A percentile compares a stretch with the other conserved stretches of the same genome.
Conservation (phyloP, 768 basidiomycete species). For the Termitomyces sp. region DNA sequence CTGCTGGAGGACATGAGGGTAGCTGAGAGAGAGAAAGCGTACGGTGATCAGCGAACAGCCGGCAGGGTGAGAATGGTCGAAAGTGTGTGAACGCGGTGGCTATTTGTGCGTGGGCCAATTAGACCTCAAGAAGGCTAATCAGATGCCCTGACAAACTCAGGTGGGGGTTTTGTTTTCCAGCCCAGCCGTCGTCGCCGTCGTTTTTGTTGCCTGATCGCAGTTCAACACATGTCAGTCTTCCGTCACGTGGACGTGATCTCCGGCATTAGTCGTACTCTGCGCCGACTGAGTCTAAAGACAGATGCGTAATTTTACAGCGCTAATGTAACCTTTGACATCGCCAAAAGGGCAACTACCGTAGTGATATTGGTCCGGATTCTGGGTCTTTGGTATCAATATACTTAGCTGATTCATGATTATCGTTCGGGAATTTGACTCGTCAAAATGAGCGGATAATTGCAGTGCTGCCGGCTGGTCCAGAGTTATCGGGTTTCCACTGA, state of each 20-base stretch:
- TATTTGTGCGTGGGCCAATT: neutral
- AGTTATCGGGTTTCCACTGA: neutral
- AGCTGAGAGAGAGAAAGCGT: neutral
- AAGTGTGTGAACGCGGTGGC: constrained; percentile 1
- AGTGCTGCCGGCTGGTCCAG: neutral
- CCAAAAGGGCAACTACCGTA: neutral
- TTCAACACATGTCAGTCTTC: neutral
- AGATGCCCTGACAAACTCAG: neutral
- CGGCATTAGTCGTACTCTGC: neutral
- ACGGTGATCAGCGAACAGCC: neutral
- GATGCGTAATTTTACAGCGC: neutral
- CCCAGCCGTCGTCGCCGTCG: neutral
- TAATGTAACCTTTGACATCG: neutral
- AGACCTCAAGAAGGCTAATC: neutral
- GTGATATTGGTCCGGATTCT: no score
- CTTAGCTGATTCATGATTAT: neutral
- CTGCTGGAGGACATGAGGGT: constrained; percentile 2
- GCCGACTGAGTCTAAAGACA: neutral
- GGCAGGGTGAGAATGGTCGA: neutral
- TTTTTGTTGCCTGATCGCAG: neutral
- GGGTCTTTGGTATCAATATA: neutral
- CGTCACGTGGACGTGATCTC: neutral
- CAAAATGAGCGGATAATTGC: no score
- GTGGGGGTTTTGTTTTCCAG: neutral
- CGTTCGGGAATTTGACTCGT: neutral